Evolutionary conservation across 2,329 filamentous ascomycete genomes (phyloP).

Genomic region (Colletotrichum nymphaeae): DNA sequence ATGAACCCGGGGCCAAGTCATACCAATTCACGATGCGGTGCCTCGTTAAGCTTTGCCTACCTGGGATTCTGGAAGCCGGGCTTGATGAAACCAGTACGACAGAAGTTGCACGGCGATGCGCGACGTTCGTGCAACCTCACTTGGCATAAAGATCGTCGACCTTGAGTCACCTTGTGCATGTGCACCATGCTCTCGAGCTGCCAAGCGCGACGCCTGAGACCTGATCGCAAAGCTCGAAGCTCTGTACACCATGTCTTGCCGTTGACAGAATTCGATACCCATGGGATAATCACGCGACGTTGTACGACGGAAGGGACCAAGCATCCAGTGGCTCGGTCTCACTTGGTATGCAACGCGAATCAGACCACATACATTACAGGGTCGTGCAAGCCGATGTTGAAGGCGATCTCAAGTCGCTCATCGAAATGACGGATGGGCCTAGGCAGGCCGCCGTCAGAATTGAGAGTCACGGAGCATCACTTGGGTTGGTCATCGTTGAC

Average conservation of each 20-base stretch:
- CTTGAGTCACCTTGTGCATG: slow-evolving; percentile 15
- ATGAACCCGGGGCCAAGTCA: neutral
- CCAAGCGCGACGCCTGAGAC: neutral
- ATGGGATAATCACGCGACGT: slow-evolving; percentile 26
- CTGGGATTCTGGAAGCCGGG: slow-evolving; percentile 45
- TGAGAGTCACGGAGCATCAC: neutral
- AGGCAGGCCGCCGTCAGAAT: neutral
- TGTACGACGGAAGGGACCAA: slow-evolving; percentile 15
- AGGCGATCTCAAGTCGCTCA: neutral
- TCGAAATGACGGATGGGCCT: neutral
- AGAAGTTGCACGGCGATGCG: slow-evolving; percentile 13
- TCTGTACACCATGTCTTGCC: slow-evolving; percentile 17
- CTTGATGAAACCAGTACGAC: slow-evolving; percentile 28
- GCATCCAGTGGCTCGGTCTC: neutral
- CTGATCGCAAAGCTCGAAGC: neutral
- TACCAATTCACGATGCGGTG: neutral
- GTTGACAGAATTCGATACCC: slow-evolving; percentile 6
- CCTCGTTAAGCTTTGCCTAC: slow-evolving; percentile 53
- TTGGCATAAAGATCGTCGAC: neutral
- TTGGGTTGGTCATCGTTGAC: neutral
- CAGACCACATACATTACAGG: neutral
- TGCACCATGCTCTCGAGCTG: neutral
- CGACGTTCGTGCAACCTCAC: slow-evolving; percentile 9
- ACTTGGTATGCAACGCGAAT: neutral
- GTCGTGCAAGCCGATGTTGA: neutral